phyloP scores from a whole-genome alignment of 495 filamentous ascomycete species.

The Penicillium cosmopolitanum region DNA sequence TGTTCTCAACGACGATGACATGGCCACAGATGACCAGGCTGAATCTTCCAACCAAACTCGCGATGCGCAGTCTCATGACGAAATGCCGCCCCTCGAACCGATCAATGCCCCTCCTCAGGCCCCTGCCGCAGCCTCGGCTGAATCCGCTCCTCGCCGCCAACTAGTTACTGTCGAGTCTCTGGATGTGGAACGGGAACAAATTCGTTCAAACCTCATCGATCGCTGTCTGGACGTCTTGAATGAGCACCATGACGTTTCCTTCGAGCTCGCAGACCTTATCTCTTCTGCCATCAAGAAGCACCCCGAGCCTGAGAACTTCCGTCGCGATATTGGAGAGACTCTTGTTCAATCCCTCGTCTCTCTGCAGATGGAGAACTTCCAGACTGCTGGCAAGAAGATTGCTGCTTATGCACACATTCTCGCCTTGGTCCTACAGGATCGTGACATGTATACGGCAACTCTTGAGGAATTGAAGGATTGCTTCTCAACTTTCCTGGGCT shows the following conservation, averaged over 20 bases:
- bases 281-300: constrained; percentile 73
- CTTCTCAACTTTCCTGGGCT: constrained; percentile 72
- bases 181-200: constrained; percentile 70
- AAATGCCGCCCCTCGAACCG: constrained; percentile 17
- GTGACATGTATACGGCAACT: constrained; percentile 77
- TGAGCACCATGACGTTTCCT: constrained; percentile 84
- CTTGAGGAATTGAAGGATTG: constrained; percentile 77
- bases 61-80: constrained; percentile 14
- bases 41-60: constrained; percentile 22
- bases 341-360: constrained; percentile 89
- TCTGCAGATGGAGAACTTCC: constrained; percentile 71
- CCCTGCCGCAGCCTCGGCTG: constrained; percentile 17
- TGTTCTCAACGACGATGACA: constrained; percentile 39
- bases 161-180: constrained; percentile 77
- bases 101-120: constrained; percentile 17
- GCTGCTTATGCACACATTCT: constrained; percentile 93
- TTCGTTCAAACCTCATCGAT: constrained; percentile 81
- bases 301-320: constrained; percentile 61
- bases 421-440: constrained; percentile 82
- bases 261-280: constrained; percentile 88
- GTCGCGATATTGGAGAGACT: constrained; percentile 77
- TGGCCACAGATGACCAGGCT: constrained; percentile 30
- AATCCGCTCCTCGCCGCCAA: constrained; percentile 36
- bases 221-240: constrained; percentile 88
- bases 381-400: constrained; percentile 76